Base-by-base conservation (phyloP, 2,329 filamentous ascomycete species). In the Colletotrichum sidae region DNA sequence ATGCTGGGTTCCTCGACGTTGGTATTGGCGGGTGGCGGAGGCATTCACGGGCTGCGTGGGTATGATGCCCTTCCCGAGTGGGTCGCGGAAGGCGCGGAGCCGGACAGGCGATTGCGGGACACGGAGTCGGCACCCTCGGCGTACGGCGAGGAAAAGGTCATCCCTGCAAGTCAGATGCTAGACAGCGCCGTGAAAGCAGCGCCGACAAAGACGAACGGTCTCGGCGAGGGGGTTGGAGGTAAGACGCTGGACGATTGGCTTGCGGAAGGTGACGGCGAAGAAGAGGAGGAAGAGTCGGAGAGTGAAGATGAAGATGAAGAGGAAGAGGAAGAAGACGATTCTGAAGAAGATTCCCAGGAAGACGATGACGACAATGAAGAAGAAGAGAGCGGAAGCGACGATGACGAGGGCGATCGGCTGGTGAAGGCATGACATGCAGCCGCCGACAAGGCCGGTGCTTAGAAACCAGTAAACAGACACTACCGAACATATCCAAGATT, bases 181-280 rank as follows among this genome's bases (percentile, higher is more conserved):
- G 90, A 92, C 69, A 86, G 85, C 25, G 87, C 85, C 1, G 80
- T 77, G 62, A 74, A 75, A 15, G 66, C 72, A 8, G 69, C 70
- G 17, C 78, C 77, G 8, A 78, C 75, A 44, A 86, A 80, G 71
- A 77, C 79, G 12, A 89, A 89, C 72, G 86, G 81, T 1, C 69
- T 78, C 12, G 67, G 72, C 6, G 65, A 89, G 53, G 82, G 78
- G 10, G 75, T 83, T 1, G 84, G 85, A 55, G 88, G 88, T 45
- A 97, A 97, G 85, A 93, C 90, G 17, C 80, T 99, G 68, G 94
- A 98, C 80, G 93, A 97, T 75, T 98, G 96, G 94, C 82, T 98
- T 61, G 93, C 90, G 5, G 92, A 93, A 72, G 88, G 88, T 47
- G 87, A 88, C 13, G 86, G 84, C 2, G 86, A 85, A 10, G 82